Evolutionary conservation across 371 early-diverging fungal genomes (phyloP), one percentile per base, ranked within the genome.

Genomic region (Apophysomyces trapeziformis): DNA sequence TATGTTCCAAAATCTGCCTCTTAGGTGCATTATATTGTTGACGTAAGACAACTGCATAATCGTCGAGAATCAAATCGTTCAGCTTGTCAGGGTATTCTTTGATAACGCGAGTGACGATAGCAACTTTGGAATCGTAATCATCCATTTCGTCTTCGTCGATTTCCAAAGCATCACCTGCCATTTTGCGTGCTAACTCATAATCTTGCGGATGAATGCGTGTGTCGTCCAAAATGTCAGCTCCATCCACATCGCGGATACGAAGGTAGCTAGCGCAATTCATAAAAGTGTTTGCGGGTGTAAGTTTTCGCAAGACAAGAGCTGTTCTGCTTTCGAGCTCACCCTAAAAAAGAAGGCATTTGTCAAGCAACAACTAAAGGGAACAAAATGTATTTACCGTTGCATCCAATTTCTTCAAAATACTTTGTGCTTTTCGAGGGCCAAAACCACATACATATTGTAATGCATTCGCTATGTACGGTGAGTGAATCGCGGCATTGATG

Each of bases 131-230:
- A 68, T 83, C 91, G 38, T 85, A 89, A 43, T 91, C 92, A 8
- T 93, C 92, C 68, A 87, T 87, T 18, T 85, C 89, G 41, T 88
- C 89, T 56, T 94, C 96, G 59, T 97, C 98, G 57, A 95, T 87
- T 67, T 98, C 98, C 41, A 97, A 78, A 0, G 99, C 98, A 74
- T 97, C 98, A 8, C 94, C 92, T 4, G 96, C 98, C 96, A 98
- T 97, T 75, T 99, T 96, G 37, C 98, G 87, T 1, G 98, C 98
- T 43, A 96, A 78, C 26, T 91, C 91, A 68, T 99, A 99, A 74
- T 98, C 94, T 74, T 95, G 93, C 8, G 96, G 96, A 72, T 97
- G 98, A 46, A 99, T 93, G 37, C 98, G 90, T 26, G 97, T 99
- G 67, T 90, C 90, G 73, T 99, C 99, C 44, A 99, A 83, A 60